Conservation (phyloP, 2,329 filamentous ascomycete genomes). For the Cercospora nicotianae region DNA sequence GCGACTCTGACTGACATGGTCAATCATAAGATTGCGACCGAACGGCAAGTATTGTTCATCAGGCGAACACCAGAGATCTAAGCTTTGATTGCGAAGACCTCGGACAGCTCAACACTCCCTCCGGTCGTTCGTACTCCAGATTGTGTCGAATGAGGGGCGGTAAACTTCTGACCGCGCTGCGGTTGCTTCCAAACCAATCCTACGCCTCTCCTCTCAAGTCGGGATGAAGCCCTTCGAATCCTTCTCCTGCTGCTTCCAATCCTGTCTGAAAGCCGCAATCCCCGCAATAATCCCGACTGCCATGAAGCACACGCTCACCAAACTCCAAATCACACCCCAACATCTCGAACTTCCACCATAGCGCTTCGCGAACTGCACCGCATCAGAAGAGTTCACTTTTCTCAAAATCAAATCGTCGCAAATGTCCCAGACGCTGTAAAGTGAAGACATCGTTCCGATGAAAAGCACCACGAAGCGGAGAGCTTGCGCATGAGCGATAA, state of each 20-base stretch:
- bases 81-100: too few species aligned
- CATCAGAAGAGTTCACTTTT: slow-evolving; percentile 78
- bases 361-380: slow-evolving; percentile 73
- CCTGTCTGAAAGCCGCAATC: slow-evolving; percentile 72
- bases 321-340: slow-evolving; percentile 77
- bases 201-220: slow-evolving; percentile 37
- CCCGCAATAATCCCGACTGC: slow-evolving; percentile 71
- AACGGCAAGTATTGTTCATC: too few species aligned
- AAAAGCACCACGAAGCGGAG: slow-evolving; percentile 69
- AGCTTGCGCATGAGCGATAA: slow-evolving; percentile 73
- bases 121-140: too few species aligned
- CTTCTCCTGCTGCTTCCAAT: slow-evolving; percentile 65
- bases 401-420: slow-evolving; percentile 78
- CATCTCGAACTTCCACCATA: slow-evolving; percentile 79
- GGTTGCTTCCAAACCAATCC: too few species aligned
- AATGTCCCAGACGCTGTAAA: slow-evolving; percentile 84
- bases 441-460: slow-evolving; percentile 77
- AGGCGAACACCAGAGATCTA: too few species aligned
- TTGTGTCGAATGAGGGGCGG: too few species aligned
- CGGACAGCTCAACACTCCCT: too few species aligned
- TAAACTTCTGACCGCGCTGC: too few species aligned
- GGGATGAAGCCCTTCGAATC: slow-evolving; percentile 68
- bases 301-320: slow-evolving; percentile 72
- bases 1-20: too few species aligned
- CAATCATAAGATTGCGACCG: too few species aligned